A percentile compares a stretch with the other conserved stretches of the same genome.
Evolutionary conservation across 140 eudicot genomes (phyloP).

Genomic region (Cichorium intybus): DNA sequence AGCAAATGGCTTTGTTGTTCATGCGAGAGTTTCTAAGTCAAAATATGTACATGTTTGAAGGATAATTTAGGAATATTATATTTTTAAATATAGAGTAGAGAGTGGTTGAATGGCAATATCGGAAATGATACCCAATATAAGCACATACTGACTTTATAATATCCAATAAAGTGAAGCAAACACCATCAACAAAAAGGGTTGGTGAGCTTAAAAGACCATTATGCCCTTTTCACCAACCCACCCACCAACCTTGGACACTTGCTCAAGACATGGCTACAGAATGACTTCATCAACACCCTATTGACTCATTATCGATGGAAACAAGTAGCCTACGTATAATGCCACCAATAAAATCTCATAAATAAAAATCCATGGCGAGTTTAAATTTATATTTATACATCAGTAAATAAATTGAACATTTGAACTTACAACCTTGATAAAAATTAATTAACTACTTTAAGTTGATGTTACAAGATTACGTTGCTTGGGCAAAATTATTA

Average conservation of each 20-base stretch:
- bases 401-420: no score
- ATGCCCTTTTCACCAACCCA: conserved; percentile 31
- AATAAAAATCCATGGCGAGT: no score
- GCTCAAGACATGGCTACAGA: conserved; percentile 8
- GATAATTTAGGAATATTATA: neutral
- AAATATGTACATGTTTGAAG: neutral
- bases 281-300: conserved; percentile 6
- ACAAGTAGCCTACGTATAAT: no score
- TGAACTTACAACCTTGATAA: no score
- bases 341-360: no score
- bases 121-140: conserved; percentile 3
- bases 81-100: conserved; percentile 1
- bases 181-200: neutral
- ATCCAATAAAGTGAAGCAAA: neutral
- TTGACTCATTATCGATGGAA: neutral
- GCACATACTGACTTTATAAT: conserved; percentile 8
- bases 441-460: neutral
- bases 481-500: neutral
- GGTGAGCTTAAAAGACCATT: conserved; percentile 15
- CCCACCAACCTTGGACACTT: conserved; percentile 5
- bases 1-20: neutral
- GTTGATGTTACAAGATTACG: neutral
- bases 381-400: no score
- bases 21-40: neutral
- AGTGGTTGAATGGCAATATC: conserved; percentile 25